phyloP scores from a whole-genome alignment of 1,284 basidiomycete genomes.

The Ganoderma sinense region DNA sequence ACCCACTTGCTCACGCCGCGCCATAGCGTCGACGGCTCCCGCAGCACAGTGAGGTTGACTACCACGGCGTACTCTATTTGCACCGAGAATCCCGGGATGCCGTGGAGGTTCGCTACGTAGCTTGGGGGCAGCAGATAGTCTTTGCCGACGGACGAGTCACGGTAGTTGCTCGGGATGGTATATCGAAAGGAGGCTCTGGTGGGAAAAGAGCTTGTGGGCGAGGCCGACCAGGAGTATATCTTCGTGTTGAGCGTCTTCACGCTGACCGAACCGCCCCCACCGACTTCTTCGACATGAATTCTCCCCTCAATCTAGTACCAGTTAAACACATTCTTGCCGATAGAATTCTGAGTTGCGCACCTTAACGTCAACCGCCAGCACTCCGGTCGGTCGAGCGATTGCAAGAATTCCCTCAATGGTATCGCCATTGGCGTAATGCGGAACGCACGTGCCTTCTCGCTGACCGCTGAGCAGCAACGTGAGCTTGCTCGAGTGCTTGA shows the following conservation, averaged over 20 bases:
- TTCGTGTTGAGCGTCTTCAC: conserved; percentile 31
- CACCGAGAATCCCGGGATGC: conserved; percentile 72
- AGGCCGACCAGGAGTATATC: conserved; percentile 37
- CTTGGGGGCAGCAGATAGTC: conserved; percentile 62
- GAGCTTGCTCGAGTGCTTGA: conserved; percentile 38
- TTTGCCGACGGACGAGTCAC: conserved; percentile 25
- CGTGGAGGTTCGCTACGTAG: conserved; percentile 65
- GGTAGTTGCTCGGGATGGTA: conserved; percentile 35
- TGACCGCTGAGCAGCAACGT: conserved; percentile 39
- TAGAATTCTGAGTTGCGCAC: conserved; percentile 13
- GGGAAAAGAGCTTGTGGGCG: conserved; percentile 33
- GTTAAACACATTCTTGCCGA: not conserved
- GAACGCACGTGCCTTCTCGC: conserved; percentile 30
- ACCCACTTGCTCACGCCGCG: conserved; percentile 33
- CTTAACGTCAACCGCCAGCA: conserved; percentile 36
- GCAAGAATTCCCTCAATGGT: conserved; percentile 38
- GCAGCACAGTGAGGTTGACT: conserved; percentile 32
- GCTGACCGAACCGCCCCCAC: conserved; percentile 31
- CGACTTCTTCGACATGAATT: conserved; percentile 36
- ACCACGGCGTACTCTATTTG: conserved; percentile 64
- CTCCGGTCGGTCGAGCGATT: conserved; percentile 32
- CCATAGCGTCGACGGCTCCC: conserved; percentile 37
- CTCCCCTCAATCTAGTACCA: conserved; percentile 34
- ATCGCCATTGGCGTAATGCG: conserved; percentile 34
- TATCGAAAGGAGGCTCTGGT: conserved; percentile 38